Base-by-base conservation (phyloP, 768 basidiomycete species). In the Strobilomyces confusus region DNA sequence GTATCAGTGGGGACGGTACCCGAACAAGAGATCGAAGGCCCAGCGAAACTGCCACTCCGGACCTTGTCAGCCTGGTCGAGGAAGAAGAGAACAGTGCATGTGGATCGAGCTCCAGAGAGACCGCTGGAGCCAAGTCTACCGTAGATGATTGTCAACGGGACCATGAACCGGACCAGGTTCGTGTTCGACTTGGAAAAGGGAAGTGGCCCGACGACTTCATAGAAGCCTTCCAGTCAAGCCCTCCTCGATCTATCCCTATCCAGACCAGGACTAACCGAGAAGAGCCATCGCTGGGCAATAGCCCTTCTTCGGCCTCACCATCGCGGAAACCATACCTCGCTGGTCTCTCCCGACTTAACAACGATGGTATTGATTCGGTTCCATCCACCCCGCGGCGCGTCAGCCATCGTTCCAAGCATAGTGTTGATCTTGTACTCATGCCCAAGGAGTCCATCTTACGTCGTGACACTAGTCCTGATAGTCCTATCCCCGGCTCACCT, bases 151-250 rank as follows among this genome's bases (percentile, higher is more conserved):
- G 56, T 55, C 40, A 61, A 60, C 48, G 59, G 54, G 49, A 56
- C 55, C 59, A 44, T 60, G 59, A 69, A 55, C 51, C 58, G 13
- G 67, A 73, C 50, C 73, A 70, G 58, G 62, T 63, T 32, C 63
- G 68, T 41, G 75, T 89, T 57, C 77, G 82, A 50, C 79, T 89
- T 32, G 81, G 83, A 32, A 87, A 89, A 66, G 88, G 86, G 53
- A 89, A 86, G 68, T 90, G 87, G 87, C 87, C 89, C 0, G 87
- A 89, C 69, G 88, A 89, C 67, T 87, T 89, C 65, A 65, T 90
- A 51, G 81, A 82, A 58, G 81, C 74, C 26, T 80, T 87, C 55
- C 74, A 75, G 49, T 57, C 55, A 38, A 58, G 48, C 50, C 65
- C 67, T 69, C 38, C 61, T 47, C 67, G 54, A 51, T 65, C 65